Base-by-base conservation (phyloP, 495 filamentous ascomycete species). In the Lophium mytilinum region DNA sequence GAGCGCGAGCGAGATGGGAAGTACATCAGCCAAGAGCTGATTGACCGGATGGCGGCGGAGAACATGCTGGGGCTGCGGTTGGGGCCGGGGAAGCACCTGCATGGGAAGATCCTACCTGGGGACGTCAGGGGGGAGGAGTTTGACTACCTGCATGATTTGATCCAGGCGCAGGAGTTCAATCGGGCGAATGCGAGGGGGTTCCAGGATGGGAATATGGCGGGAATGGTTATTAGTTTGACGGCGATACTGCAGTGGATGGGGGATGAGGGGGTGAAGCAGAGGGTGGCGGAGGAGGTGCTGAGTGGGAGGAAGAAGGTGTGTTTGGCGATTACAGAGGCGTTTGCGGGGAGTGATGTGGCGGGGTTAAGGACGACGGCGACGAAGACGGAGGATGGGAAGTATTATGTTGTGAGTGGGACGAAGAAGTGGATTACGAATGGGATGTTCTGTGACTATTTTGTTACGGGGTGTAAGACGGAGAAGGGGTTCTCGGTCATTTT, bases 401-500 rank as follows among this genome's bases (percentile, higher is more conserved):
- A 88, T 71, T 94, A 90, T 68, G 84, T 92, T 58, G 80, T 94
- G 59, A 90, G 89, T 70, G 89, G 89, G 57, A 92, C 87, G 62
- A 94, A 92, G 78, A 92, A 92, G 73, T 94, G 89, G 88, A 92
- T 92, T 72, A 95, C 89, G 39, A 95, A 95, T 76, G 89, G 88
- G 56, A 83, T 83, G 72, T 92, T 83, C 69, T 76, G 75, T 61
- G 88, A 92, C 69, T 92, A 90, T 73, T 94, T 94, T 66, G 86
- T 92, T 49, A 83, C 80, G 15, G 89, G 83, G 36, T 90, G 89
- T 67, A 82, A 81, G 62, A 95, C 89, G 3, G 84, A 83, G 46
- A 92, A 92, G 73, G 89, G 87, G 18, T 83, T 91, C 57, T 83
- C 80, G 3, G 88, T 95, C 8, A 70, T 95, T 1, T 73, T 95